phyloP scores from a whole-genome alignment of 2,329 filamentous ascomycete species.

The Capronia epimyces region DNA sequence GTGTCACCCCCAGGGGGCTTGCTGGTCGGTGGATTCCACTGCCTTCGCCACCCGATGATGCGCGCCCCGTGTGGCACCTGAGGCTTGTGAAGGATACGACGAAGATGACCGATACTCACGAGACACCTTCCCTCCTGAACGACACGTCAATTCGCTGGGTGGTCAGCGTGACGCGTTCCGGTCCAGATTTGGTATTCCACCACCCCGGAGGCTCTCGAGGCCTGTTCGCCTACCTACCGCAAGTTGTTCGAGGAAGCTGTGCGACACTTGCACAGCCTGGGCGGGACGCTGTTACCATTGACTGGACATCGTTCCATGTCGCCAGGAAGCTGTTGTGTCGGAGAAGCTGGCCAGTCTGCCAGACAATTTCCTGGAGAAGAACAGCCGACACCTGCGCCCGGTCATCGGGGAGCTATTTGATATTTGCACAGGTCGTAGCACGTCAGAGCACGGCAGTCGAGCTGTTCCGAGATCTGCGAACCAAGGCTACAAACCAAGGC shows the following conservation, averaged over 20 bases:
- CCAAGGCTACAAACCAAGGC: no score
- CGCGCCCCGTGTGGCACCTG: conserved; percentile 47
- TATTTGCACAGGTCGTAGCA: conserved; percentile 38
- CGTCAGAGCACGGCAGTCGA: conserved; percentile 42
- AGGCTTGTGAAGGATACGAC: conserved; percentile 47
- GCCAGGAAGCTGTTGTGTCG: conserved; percentile 52
- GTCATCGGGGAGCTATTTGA: conserved; percentile 46
- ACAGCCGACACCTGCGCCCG: conserved; percentile 44
- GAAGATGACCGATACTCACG: conserved; percentile 50
- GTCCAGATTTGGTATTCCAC: conserved; percentile 50
- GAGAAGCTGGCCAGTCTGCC: conserved; percentile 48
- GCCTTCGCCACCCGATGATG: conserved; percentile 46
- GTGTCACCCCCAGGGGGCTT: conserved; percentile 43
- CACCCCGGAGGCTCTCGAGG: conserved; percentile 38
- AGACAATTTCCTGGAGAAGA: conserved; percentile 36
- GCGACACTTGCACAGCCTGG: conserved; percentile 36
- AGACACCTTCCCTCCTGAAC: conserved; percentile 29
- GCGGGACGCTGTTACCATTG: conserved; percentile 42
- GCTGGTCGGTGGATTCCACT: conserved; percentile 54
- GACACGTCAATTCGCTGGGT: conserved; percentile 31
- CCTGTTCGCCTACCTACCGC: conserved; percentile 40
- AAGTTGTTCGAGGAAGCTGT: conserved; percentile 43
- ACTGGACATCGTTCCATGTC: conserved; percentile 49
- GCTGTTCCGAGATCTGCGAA: conserved; percentile 46
- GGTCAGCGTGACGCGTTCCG: conserved; percentile 39